Percentiles rank a stretch among this genome's conserved stretches.
Conservation (phyloP, 495 filamentous ascomycete species). For the Penicillium nucicola region DNA sequence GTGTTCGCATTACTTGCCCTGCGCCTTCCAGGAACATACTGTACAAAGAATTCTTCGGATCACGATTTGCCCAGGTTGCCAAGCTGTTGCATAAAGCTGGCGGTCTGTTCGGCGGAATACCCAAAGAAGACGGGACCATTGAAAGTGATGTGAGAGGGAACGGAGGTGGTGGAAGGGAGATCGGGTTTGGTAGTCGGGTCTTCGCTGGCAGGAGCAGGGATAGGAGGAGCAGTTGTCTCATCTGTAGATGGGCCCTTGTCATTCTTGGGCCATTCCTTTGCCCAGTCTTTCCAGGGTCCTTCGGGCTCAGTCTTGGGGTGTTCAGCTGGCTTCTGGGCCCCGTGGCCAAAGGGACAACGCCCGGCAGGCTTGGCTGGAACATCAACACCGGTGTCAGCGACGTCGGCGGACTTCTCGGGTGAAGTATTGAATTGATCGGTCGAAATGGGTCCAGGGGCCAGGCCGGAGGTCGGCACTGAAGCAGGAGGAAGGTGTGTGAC, state of each 20-base stretch:
- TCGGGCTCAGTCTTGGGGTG: conserved; percentile 5
- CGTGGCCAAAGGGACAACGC: conserved; percentile 22
- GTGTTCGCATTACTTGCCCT: conserved; percentile 8
- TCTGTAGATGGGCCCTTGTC: background rate
- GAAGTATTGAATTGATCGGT: conserved; percentile 15
- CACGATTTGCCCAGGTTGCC: conserved; percentile 12
- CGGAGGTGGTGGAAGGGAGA: conserved; percentile 2
- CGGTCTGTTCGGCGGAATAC: conserved; percentile 75
- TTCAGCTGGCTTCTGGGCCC: conserved; percentile 9
- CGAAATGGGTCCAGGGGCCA: conserved; percentile 16
- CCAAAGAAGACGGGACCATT: conserved; percentile 89
- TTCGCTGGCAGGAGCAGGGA: conserved; percentile 8
- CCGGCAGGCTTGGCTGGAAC: conserved; percentile 27
- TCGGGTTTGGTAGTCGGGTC: conserved; percentile 6
- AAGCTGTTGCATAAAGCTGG: conserved; percentile 62
- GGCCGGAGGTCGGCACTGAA: conserved; percentile 22
- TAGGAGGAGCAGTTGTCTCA: background rate
- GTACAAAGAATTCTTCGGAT: conserved; percentile 3
- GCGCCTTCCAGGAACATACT: conserved; percentile 10
- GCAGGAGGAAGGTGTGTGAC: conserved; percentile 35
- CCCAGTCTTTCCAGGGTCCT: background rate
- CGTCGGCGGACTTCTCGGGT: conserved; percentile 2
- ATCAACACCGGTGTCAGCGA: background rate
- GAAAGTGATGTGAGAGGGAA: conserved; percentile 65
- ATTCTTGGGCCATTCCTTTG: background rate